These are phyloP conservation scores for Clathrospora elynae DNA, from an alignment of 2,329 filamentous ascomycete species.

Conservation along the genomic window DNA sequence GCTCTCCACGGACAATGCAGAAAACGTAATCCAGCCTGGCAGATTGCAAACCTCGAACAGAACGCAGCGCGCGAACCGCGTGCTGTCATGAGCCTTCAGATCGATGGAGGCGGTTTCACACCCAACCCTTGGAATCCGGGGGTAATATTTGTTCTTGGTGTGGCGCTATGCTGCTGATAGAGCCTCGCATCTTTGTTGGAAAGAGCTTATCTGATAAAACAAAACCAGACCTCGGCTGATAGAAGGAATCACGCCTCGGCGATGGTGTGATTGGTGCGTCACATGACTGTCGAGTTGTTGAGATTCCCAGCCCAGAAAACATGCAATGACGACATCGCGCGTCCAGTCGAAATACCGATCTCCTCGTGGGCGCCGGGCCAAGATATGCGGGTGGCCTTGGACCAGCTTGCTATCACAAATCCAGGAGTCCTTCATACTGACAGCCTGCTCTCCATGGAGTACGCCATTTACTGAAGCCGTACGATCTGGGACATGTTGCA, in stretches of 20 bases:
- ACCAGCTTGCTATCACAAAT: background rate
- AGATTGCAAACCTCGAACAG: background rate
- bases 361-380: slow-evolving; percentile 11
- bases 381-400: slow-evolving; percentile 2
- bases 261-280: slow-evolving; percentile 10
- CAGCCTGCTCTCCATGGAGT: background rate
- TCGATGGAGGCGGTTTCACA: too few species aligned
- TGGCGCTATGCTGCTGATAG: slow-evolving; percentile 11
- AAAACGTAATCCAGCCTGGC: slow-evolving; percentile 24
- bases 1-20: slow-evolving; percentile 13
- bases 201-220: slow-evolving; percentile 23
- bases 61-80: background rate
- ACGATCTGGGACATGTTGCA: too few species aligned
- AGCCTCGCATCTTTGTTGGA: slow-evolving; percentile 25
- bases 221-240: slow-evolving; percentile 10
- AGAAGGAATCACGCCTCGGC: slow-evolving; percentile 10
- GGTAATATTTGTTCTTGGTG: slow-evolving; percentile 14
- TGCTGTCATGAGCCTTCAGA: background rate
- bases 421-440: background rate
- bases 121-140: slow-evolving; percentile 13
- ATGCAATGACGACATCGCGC: slow-evolving; percentile 25
- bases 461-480: too few species aligned
- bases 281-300: slow-evolving; percentile 6
- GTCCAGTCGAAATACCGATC: slow-evolving; percentile 11
- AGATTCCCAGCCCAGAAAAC: slow-evolving; percentile 3